Evolutionary conservation across 2,329 filamentous ascomycete genomes (phyloP).

Genomic region (Neofusicoccum laricinum): DNA sequence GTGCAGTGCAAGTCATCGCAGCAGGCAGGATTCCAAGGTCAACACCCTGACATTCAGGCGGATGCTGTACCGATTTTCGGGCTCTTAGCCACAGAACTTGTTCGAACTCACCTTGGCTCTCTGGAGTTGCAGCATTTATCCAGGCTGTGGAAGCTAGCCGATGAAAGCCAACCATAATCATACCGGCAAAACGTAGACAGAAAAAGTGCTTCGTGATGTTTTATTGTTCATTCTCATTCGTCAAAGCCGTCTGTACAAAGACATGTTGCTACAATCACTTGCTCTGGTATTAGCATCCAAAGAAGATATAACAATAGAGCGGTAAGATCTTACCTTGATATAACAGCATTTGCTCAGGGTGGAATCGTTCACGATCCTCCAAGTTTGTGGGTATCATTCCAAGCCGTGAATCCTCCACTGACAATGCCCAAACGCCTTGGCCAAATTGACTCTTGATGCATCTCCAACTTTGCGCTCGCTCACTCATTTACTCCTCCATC

Average conservation of each 20-base stretch:
- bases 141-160: neutral
- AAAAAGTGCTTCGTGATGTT: too few relatives aligned
- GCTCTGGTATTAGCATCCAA: too few relatives aligned
- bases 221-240: too few relatives aligned
- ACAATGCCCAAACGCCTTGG: neutral
- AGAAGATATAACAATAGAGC: too few relatives aligned
- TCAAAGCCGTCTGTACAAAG: too few relatives aligned
- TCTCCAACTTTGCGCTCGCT: neutral
- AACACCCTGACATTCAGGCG: neutral
- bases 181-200: too few relatives aligned
- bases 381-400: neutral
- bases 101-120: neutral
- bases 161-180: too few relatives aligned
- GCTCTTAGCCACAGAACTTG: too few relatives aligned
- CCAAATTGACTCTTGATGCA: neutral
- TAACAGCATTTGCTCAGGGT: neutral
- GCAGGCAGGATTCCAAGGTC: neutral
- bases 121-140: neutral
- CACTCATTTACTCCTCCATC: conserved; percentile 9
- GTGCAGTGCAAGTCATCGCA: neutral
- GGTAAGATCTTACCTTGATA: too few relatives aligned
- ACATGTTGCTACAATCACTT: too few relatives aligned
- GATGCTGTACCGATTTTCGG: too few relatives aligned
- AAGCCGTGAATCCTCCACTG: neutral
- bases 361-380: neutral